Evolutionary conservation across 179 eudicot genomes (phyloP).

Genomic region (Beta corolliflora): DNA sequence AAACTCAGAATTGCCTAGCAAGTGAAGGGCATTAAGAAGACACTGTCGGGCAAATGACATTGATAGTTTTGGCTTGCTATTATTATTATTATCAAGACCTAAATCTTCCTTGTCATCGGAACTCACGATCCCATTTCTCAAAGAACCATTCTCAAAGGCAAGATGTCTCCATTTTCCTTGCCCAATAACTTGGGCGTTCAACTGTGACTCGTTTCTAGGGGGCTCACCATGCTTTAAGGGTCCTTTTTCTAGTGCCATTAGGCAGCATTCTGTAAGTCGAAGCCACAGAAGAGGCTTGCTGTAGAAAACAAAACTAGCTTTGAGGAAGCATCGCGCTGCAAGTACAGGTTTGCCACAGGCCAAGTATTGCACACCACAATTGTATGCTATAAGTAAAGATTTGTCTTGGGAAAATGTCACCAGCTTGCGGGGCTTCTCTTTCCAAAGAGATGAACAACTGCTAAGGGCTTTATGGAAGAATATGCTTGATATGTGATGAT

Average conservation of each 20-base stretch:
- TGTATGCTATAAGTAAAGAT: slow-evolving; percentile 67
- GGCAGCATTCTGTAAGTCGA: slow-evolving; percentile 88
- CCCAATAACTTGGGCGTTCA: slow-evolving; percentile 68
- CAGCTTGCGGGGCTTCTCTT: slow-evolving; percentile 75
- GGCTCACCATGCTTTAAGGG: slow-evolving; percentile 35
- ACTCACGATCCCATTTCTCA: slow-evolving; percentile 33
- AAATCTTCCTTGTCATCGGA: slow-evolving; percentile 35
- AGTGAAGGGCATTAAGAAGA: slow-evolving; percentile 71
- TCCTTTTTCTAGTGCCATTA: slow-evolving; percentile 72
- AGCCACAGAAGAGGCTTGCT: slow-evolving; percentile 84
- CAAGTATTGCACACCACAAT: slow-evolving; percentile 81
- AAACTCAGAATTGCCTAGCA: slow-evolving; percentile 47
- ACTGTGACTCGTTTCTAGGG: slow-evolving; percentile 32
- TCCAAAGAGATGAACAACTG: slow-evolving; percentile 52
- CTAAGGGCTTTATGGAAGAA: slow-evolving; percentile 77
- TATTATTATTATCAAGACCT: slow-evolving; percentile 31
- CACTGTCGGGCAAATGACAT: slow-evolving; percentile 68
- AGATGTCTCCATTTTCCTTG: slow-evolving; percentile 89
- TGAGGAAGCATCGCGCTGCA: slow-evolving; percentile 76
- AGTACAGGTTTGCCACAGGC: slow-evolving; percentile 81
- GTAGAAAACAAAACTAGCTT: slow-evolving; percentile 65
- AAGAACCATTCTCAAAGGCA: slow-evolving; percentile 42
- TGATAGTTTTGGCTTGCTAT: slow-evolving; percentile 54
- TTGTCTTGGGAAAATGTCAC: slow-evolving; percentile 74
- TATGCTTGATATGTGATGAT: slow-evolving; percentile 63